phyloP scores from a whole-genome alignment of 2,329 filamentous ascomycete species.

The Pseudogymnoascus sp. region DNA sequence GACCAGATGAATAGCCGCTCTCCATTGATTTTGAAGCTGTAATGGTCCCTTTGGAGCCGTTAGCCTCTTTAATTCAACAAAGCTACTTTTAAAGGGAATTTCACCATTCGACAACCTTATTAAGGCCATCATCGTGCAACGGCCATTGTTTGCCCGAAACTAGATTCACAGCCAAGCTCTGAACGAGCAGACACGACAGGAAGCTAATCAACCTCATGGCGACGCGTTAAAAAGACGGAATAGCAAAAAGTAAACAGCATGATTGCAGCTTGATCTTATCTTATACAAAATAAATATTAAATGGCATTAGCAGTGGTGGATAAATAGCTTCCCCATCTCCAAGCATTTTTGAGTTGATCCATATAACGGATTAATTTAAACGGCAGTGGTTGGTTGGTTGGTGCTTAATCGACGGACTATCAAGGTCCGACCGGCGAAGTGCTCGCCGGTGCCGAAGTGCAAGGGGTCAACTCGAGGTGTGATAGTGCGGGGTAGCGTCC shows the following conservation, averaged over 20 bases:
- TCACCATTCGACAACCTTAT: conserved; percentile 37
- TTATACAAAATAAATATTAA: conserved; percentile 3
- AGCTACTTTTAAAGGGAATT: neutral
- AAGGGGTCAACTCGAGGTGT: neutral
- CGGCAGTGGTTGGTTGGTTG: neutral
- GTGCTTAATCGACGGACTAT: neutral
- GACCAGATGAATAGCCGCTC: conserved; percentile 44
- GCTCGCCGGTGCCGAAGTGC: neutral
- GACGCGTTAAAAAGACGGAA: neutral
- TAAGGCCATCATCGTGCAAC: conserved; percentile 40
- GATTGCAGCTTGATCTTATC: neutral
- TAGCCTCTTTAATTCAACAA: neutral
- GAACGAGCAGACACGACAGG: neutral
- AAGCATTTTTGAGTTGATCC: neutral
- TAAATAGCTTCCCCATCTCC: conserved; percentile 3
- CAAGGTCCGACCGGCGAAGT: neutral
- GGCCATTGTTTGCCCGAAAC: conserved; percentile 32
- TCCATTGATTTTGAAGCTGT: conserved; percentile 43
- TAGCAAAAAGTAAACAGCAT: conserved; percentile 3
- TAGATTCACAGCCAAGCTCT: neutral
- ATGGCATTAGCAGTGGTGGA: conserved; percentile 3
- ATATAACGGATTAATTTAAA: conserved; percentile 8
- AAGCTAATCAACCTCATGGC: neutral
- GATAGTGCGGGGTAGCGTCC: neutral
- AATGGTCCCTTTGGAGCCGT: conserved; percentile 36